Base-by-base conservation (phyloP, 2,329 filamentous ascomycete species). In the Thelonectria olida region DNA sequence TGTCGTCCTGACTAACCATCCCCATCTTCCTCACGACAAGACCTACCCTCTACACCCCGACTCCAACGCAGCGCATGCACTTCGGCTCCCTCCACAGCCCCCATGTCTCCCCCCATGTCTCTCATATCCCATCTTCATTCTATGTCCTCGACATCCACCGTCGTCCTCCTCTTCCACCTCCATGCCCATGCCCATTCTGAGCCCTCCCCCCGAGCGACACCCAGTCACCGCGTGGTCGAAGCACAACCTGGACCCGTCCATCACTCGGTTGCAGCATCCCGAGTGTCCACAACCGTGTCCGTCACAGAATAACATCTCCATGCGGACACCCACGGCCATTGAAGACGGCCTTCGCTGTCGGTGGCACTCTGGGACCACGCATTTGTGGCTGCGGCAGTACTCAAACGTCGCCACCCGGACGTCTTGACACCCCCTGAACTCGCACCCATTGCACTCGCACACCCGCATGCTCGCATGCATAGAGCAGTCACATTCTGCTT, bases 361-460 rank as follows among this genome's bases (percentile, higher is more conserved):
- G 22, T 41, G 55, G 47, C 68, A 70, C 31, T 65, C 66, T 7
- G 44, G 17, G 2, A 64, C 28, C 9, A 51, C 52, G 36, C 67
- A 69, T 45, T 62, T 62, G 58, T 71, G 70, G 44, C 52, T 58
- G 8, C 47, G 22, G 27, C 70, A 70, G 23, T 66, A 59, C 31
- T 67, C 66, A 10, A 65, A 69, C 19, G 55, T 57, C 15, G 55
- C 44, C 13, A 54, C 50, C 39, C 51, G 54, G 19, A 61, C 15
- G 23, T 64, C 61, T 20, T 31, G 54, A 39, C 73, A 75, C 38
- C 62, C 55, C 17, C 60, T 64, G 23, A 63, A 47, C 15, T 63
- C 64, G 60, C 73, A 75, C 50, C 70, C 41, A 47, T 73, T 72
- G 31, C 54, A 62, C 8, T 63, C 62, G 44, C 70, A 73, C 44